Percentiles rank a stretch among this genome's conserved stretches.
These are phyloP conservation scores for Rhytidiadelphus loreus DNA, from an alignment of 225 moss, liverwort and hornwort genomes.

Conservation along the genomic window DNA sequence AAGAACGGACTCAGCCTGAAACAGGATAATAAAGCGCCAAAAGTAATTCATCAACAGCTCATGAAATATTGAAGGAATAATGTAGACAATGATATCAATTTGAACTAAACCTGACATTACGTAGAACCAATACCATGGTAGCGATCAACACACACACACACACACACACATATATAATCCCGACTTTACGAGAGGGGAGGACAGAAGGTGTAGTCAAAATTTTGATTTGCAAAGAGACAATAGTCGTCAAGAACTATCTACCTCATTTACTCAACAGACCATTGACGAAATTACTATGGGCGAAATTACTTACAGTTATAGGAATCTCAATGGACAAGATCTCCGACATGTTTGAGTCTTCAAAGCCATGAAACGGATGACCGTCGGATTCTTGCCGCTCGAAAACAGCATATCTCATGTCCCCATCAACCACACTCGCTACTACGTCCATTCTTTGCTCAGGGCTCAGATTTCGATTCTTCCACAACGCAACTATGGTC, in stretches of 20 bases:
- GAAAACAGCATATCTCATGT: conserved; percentile 62
- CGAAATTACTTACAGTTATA: conserved; percentile 19
- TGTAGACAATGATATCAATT: background rate
- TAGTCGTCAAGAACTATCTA: background rate
- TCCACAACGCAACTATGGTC: conserved; percentile 72
- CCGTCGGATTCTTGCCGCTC: conserved; percentile 57
- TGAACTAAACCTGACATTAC: background rate
- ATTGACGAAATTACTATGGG: background rate
- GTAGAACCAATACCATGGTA: no score
- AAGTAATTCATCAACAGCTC: background rate
- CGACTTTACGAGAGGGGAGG: background rate
- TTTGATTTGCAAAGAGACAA: background rate
- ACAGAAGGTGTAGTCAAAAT: background rate
- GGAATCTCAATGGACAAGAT: conserved; percentile 20
- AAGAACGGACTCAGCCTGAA: conserved; percentile 24
- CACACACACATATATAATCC: background rate
- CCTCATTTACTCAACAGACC: background rate
- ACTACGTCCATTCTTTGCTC: conserved; percentile 79
- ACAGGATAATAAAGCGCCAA: background rate
- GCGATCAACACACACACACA: no score
- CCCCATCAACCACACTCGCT: conserved; percentile 70
- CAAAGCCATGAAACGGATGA: conserved; percentile 37
- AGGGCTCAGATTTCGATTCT: conserved; percentile 57
- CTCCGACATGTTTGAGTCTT: conserved; percentile 65
- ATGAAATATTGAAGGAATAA: background rate